These are phyloP conservation scores for Geoglossum glabrum DNA, from an alignment of 495 filamentous ascomycete genomes.

Conservation along the genomic window DNA sequence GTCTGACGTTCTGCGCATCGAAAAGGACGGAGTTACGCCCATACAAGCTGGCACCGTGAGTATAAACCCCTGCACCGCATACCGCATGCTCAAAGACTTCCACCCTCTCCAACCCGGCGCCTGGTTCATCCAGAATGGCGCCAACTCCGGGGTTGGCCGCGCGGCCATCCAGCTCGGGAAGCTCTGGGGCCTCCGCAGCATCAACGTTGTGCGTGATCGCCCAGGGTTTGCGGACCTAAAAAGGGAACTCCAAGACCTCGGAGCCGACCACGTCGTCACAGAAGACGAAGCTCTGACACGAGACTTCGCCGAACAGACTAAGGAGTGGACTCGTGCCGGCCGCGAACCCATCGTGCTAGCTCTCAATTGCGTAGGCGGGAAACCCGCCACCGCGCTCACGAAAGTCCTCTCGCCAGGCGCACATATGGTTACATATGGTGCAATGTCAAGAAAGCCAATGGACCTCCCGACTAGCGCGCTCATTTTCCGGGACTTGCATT, in stretches of 20 bases:
- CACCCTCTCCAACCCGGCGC: constrained; percentile 42
- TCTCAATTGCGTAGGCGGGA: constrained; percentile 91
- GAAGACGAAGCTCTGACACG: constrained; percentile 53
- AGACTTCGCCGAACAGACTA: constrained; percentile 39
- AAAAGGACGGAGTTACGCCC: constrained; percentile 42
- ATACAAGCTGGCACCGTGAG: constrained; percentile 66
- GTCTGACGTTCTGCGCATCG: constrained; percentile 41
- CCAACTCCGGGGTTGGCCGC: constrained; percentile 78
- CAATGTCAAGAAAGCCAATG: constrained; percentile 75
- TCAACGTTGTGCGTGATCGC: constrained; percentile 67
- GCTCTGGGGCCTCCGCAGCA: constrained; percentile 67
- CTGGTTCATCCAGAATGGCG: constrained; percentile 94
- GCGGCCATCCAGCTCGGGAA: constrained; percentile 68
- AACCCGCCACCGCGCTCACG: constrained; percentile 51
- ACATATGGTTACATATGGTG: constrained; percentile 82
- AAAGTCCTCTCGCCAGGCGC: constrained; percentile 40
- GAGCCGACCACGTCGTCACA: constrained; percentile 64
- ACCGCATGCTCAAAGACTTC: constrained; percentile 79
- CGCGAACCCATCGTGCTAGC: constrained; percentile 48
- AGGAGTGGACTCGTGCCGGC: constrained; percentile 47
- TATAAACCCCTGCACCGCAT: constrained; percentile 86
- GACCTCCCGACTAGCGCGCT: constrained; percentile 53
- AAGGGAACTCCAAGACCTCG: constrained; percentile 45
- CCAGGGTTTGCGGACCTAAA: constrained; percentile 44
- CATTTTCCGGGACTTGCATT: constrained; percentile 77